Evolutionary conservation across 768 basidiomycete genomes (phyloP), one percentile per base, ranked within the genome.

Genomic region (Psilocybe subaeruginosa): DNA sequence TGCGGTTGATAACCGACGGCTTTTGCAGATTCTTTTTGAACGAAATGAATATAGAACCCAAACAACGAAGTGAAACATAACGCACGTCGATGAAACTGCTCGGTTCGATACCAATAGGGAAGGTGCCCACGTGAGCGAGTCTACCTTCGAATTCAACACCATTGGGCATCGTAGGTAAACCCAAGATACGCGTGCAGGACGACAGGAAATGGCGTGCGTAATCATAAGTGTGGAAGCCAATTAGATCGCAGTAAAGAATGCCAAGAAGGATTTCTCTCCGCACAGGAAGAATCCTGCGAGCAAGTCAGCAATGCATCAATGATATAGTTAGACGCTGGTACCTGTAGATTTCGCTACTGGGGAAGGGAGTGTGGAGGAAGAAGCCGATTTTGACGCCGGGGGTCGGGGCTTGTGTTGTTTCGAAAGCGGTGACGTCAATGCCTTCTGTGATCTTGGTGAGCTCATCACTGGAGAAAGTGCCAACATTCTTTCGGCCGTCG

Each of bases 141-240:
- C 95, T 89, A 43, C 97, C 95, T 70, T 94, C 93, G 68, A 97
- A 95, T 72, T 97, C 93, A 66, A 99, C 93, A 47, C 97, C 95
- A 72, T 99, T 99, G 3, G 97, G 97, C 92, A 97, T 95, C 1
- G 97, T 99, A 12, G 94, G 89, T 33, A 99, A 83, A 35, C 91
- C 91, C 41, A 99, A 87, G 66, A 99, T 97, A 48, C 97, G 91
- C 2, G 97, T 98, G 76, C 96, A 98, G 46, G 95, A 97, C 7
- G 97, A 99, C 52, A 99, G 83, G 87, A 99, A 99, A 76, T 99
- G 97, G 45, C 97, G 95, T 1, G 97, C 97, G 71, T 99, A 99
- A 76, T 99, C 97, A 76, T 97, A 99, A 8, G 97, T 99, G 80
- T 99, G 97, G 86, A 99, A 99, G 12, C 97, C 97, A 69, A 99